Evolutionary conservation across 805 yeast species (phyloP), one percentile per base, ranked within the genome.

Genomic region (Barnettozyma californica): DNA sequence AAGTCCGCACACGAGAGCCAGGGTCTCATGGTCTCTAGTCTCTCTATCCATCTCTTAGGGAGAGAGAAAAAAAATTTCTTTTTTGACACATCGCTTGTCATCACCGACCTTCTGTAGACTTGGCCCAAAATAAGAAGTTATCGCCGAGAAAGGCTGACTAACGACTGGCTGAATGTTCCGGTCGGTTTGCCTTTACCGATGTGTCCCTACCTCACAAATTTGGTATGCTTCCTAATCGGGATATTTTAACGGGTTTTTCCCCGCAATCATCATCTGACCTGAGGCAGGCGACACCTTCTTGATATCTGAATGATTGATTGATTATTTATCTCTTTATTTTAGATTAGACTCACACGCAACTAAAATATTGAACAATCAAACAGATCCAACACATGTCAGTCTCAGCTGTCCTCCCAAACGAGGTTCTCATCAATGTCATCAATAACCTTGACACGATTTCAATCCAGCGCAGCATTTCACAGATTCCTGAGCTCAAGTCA

Each of bases 401-500:
- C 5, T 19, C 48, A 8, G 16, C 37, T 18, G 27, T 43, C 9
- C 37, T 48, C 10, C 51, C 51, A 5, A 48, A 48, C 20, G 51
- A 48, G 25, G 36, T 48, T 4, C 37, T 48, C 11, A 45, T 45
- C 19, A 45, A 34, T 16, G 48, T 48, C 18, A 43, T 48, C 18
- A 48, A 26, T n/a, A 31, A 38, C 26, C 33, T 48, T 33, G 51
- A 48, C 26, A 13, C 38, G 9, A 13, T 26, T 1, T 33, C 46
- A 2, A 19, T 48, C 11, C 46, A 48, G 14, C 33, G 35, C 3
- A 37, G 25, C 36, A 37, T 48, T 16, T 36, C 51, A 8, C 37
- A 41, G n/a, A 49, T 56, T 18, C 57, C 57, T 10, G 47, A 44
- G 20, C 42, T 56, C 11, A 55, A 53, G 26, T 6, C 35, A 1